phyloP scores from a whole-genome alignment of 2,329 filamentous ascomycete species.

The Stemphylium vesicarium region DNA sequence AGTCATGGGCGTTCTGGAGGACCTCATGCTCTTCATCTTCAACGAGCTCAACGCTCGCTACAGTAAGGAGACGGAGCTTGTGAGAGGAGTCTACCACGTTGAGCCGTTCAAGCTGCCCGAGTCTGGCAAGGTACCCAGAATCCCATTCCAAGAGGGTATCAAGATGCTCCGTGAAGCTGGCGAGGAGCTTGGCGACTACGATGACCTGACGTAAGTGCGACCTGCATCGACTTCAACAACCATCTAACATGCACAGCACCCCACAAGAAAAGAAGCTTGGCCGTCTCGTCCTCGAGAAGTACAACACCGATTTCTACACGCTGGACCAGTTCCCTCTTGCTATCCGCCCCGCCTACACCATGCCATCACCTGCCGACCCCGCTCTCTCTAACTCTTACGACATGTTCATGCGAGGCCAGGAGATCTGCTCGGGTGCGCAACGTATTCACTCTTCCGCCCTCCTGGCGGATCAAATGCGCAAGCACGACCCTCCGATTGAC shows the following conservation, averaged over 20 bases:
- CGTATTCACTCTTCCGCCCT: slow-evolving; percentile 68
- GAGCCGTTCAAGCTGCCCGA: slow-evolving; percentile 78
- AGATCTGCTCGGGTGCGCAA: slow-evolving; percentile 72
- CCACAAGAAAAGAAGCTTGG: slow-evolving; percentile 90
- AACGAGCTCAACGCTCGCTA: slow-evolving; percentile 72
- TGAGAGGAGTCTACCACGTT: slow-evolving; percentile 75
- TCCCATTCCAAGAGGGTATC: slow-evolving; percentile 80
- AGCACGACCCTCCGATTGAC: slow-evolving; percentile 63
- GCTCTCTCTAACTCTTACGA: slow-evolving; percentile 68
- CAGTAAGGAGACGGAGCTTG: slow-evolving; percentile 72
- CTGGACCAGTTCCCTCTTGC: slow-evolving; percentile 94
- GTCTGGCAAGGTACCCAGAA: slow-evolving; percentile 74
- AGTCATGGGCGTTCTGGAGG: slow-evolving; percentile 74
- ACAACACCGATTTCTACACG: slow-evolving; percentile 93
- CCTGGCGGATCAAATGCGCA: slow-evolving; percentile 63
- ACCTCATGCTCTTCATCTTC: slow-evolving; percentile 80
- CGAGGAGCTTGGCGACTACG: slow-evolving; percentile 75
- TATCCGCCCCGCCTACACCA: slow-evolving; percentile 91
- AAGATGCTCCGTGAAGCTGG: slow-evolving; percentile 78
- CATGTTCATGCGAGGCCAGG: slow-evolving; percentile 74
- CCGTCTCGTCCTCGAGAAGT: slow-evolving; percentile 83
- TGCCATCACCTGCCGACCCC: slow-evolving; percentile 62
- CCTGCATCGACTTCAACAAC: background rate
- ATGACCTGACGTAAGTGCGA: slow-evolving; percentile 67
- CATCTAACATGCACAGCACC: slow-evolving; percentile 54